Evolutionary conservation across 108 stramenopile genomes (phyloP).

Genomic region (Parmales sp.): DNA sequence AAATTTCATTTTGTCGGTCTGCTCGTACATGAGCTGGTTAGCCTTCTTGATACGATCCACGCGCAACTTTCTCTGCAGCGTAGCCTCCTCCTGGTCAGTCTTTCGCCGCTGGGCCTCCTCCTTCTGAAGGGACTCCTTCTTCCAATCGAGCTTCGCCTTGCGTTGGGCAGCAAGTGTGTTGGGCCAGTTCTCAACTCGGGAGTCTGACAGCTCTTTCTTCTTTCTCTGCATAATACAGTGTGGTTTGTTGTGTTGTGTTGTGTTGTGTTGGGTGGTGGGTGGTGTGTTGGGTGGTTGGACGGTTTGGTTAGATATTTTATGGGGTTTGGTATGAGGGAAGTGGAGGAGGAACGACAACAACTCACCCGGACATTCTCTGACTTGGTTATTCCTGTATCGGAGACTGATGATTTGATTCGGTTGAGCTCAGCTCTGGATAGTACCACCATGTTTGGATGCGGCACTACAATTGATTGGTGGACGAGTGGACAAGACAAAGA

Average conservation of each 20-base stretch:
- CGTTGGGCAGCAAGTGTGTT: constrained; percentile 32
- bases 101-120: constrained; percentile 29
- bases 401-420: constrained; percentile 25
- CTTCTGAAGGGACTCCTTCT: constrained; percentile 25
- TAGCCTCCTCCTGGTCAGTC: constrained; percentile 40
- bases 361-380: constrained; percentile 13
- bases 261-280: too few species aligned
- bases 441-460: constrained; percentile 13
- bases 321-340: not conserved
- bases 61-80: constrained; percentile 28
- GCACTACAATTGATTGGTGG: too few species aligned
- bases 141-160: constrained; percentile 42
- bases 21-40: constrained; percentile 47
- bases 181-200: constrained; percentile 30
- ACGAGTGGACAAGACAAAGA: too few species aligned
- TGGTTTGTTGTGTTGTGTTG: too few species aligned
- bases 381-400: constrained; percentile 7
- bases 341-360: not conserved
- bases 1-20: constrained; percentile 56
- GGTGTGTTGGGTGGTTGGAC: not conserved
- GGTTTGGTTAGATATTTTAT: not conserved
- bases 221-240: too few species aligned
- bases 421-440: constrained; percentile 27
- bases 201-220: constrained; percentile 34
- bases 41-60: constrained; percentile 42